Conservation (phyloP, 2,329 filamentous ascomycete genomes). For the Paecilomyces sp. region DNA sequence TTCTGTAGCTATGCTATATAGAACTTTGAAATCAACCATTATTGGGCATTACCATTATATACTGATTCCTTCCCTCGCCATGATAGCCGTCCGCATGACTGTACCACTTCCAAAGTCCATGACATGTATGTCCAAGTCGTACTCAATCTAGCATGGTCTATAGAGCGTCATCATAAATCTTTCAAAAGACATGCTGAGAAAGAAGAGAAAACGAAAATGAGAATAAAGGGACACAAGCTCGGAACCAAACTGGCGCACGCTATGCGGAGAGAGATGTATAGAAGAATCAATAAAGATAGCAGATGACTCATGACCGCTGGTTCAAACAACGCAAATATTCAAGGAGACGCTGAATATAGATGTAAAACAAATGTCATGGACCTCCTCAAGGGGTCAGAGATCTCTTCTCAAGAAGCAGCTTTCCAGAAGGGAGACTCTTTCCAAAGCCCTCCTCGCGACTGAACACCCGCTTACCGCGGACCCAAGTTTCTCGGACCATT, state of each 20-base stretch:
- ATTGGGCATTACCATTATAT: not conserved
- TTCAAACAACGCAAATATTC: not conserved
- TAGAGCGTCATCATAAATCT: not conserved
- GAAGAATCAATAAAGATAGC: not conserved
- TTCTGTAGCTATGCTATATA: not conserved
- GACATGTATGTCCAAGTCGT: not conserved
- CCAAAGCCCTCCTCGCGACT: constrained; percentile 49
- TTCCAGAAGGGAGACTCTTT: constrained; percentile 26
- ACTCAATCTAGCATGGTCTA: not conserved
- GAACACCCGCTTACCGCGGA: constrained; percentile 71
- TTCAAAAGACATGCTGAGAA: not conserved
- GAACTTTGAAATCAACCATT: not conserved
- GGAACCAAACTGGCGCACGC: not conserved
- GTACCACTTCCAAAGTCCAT: not conserved
- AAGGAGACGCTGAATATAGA: not conserved
- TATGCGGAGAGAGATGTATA: not conserved
- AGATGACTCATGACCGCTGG: not conserved
- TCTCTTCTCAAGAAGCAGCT: constrained; percentile 33
- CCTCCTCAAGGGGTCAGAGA: constrained; percentile 2
- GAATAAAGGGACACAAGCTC: not conserved
- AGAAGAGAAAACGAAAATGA: not conserved
- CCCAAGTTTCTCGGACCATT: constrained; percentile 76
- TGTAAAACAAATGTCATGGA: not conserved
- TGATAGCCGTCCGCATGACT: not conserved
- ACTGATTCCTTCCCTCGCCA: not conserved